These are phyloP conservation scores for Bruguiera parviflora DNA, from an alignment of 345 rosid species.

Conservation along the genomic window DNA sequence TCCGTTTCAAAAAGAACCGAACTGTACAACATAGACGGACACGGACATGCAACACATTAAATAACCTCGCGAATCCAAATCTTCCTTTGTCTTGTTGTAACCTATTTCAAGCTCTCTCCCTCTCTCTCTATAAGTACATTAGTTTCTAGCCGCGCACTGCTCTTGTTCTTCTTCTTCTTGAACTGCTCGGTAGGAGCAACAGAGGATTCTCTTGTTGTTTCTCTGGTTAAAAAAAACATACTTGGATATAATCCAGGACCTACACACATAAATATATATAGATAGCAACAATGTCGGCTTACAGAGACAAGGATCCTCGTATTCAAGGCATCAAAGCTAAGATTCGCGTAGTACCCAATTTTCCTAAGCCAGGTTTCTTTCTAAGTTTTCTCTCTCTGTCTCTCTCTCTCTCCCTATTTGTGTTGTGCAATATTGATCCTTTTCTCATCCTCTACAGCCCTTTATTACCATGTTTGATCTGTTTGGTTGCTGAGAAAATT, in stretches of 20 bases:
- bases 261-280: background rate
- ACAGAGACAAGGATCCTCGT: conserved; percentile 38
- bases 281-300: conserved; percentile 55
- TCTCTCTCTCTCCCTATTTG: background rate
- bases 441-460: background rate
- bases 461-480: background rate
- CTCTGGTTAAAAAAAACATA: background rate
- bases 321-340: conserved; percentile 36
- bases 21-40: too few relatives aligned
- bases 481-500: background rate
- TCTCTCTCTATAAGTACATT: conserved; percentile 19
- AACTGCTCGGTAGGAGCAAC: background rate
- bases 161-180: background rate
- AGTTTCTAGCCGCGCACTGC: background rate
- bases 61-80: too few relatives aligned
- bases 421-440: background rate
- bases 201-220: too few relatives aligned
- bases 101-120: conserved; percentile 23
- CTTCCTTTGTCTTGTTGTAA: conserved; percentile 15
- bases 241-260: background rate
- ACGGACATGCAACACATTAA: too few relatives aligned
- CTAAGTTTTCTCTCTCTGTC: background rate
- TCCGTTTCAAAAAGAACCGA: too few relatives aligned
- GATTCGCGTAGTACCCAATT: conserved; percentile 27
- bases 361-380: conserved; percentile 27